phyloP scores from a whole-genome alignment of 495 filamentous ascomycete genomes.

The Hypoxylon trugodes region DNA sequence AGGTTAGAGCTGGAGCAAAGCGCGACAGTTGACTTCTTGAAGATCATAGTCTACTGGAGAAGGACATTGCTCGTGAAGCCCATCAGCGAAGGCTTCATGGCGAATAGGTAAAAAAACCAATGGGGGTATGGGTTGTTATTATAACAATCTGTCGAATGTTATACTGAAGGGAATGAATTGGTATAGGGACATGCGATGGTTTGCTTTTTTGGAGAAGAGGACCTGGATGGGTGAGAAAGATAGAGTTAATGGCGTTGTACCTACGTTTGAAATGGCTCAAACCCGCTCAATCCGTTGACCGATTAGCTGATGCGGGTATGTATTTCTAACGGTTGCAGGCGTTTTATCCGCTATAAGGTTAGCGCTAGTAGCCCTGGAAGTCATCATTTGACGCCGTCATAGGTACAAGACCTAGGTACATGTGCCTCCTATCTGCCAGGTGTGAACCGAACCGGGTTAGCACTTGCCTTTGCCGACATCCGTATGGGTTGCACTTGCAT shows the following conservation, averaged over 20 bases:
- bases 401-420: no score
- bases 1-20: slow-evolving; percentile 39
- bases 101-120: neutral
- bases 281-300: slow-evolving; percentile 32
- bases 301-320: slow-evolving; percentile 9
- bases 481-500: neutral
- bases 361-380: no score
- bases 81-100: slow-evolving; percentile 34
- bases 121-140: no score
- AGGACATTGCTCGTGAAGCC: slow-evolving; percentile 32
- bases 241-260: neutral
- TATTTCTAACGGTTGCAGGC: neutral
- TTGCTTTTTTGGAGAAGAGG: neutral
- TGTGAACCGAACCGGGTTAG: no score
- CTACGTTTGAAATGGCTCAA: slow-evolving; percentile 34
- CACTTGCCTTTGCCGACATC: neutral
- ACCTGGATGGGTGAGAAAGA: neutral
- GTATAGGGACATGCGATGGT: neutral
- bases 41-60: slow-evolving; percentile 44
- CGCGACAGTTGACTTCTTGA: slow-evolving; percentile 45
- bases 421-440: no score
- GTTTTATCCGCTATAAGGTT: slow-evolving; percentile 26
- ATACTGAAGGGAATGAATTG: neutral
- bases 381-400: no score
- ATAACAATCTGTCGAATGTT: no score